Evolutionary conservation across 495 filamentous ascomycete genomes (phyloP).

Genomic region (Pyrenula massariospora): DNA sequence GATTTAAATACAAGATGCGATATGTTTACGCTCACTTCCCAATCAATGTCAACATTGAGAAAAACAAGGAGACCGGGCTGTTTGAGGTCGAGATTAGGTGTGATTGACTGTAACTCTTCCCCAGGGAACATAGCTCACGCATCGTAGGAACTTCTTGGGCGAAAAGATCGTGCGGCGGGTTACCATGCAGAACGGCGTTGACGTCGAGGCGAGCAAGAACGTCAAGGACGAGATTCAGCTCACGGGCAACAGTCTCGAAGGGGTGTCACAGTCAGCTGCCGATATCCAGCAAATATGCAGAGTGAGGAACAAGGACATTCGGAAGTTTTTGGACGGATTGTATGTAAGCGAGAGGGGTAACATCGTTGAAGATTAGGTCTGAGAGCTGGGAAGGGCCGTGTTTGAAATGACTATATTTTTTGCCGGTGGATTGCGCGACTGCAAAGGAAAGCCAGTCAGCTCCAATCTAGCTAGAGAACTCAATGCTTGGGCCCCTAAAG

Average conservation of each 20-base stretch:
- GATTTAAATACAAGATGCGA: constrained; percentile 99
- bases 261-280: constrained; percentile 91
- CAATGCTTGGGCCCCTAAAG: too few relatives aligned
- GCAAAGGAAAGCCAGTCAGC: too few relatives aligned
- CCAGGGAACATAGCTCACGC: constrained; percentile 8
- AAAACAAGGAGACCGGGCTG: constrained; percentile 81
- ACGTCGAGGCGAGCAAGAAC: constrained; percentile 75
- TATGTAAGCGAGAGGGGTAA: constrained; percentile 98
- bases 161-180: constrained; percentile 98
- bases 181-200: constrained; percentile 78
- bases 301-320: constrained; percentile 99
- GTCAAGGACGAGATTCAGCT: constrained; percentile 95
- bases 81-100: constrained; percentile 96
- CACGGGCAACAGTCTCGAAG: constrained; percentile 87
- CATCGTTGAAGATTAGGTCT: constrained; percentile 49
- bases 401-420: too few relatives aligned
- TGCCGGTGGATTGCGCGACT: too few relatives aligned
- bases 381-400: too few relatives aligned
- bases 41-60: constrained; percentile 99
- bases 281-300: constrained; percentile 99
- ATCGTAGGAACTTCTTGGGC: constrained; percentile 89
- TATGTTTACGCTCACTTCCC: constrained; percentile 99
- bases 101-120: constrained; percentile 19
- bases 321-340: constrained; percentile 99
- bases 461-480: too few relatives aligned